A percentile compares a stretch with the other conserved stretches of the same genome.
These are phyloP conservation scores for Ophiostoma sp. DNA, from an alignment of 2,329 filamentous ascomycete species.

Conservation along the genomic window DNA sequence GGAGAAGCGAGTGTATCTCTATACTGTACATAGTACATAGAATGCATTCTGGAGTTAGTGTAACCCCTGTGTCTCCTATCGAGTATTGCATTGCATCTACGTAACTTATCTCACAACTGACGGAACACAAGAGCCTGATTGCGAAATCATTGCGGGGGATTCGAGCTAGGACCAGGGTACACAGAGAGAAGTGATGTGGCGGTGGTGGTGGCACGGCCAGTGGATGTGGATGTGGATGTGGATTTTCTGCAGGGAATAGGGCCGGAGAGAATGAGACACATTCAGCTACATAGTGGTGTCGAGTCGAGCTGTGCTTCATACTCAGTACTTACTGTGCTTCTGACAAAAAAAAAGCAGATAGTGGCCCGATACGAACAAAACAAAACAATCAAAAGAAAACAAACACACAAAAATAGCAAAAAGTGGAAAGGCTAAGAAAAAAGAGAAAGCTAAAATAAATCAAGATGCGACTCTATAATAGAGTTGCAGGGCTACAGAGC, in stretches of 20 bases:
- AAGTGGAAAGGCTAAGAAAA: not conserved
- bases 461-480: not conserved
- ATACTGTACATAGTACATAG: too few species aligned
- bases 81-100: too few species aligned
- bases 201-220: not conserved
- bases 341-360: not conserved
- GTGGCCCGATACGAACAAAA: not conserved
- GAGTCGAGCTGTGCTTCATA: not conserved
- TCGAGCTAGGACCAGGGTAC: slow-evolving; percentile 12
- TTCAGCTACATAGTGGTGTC: slow-evolving; percentile 4
- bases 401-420: not conserved
- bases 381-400: not conserved
- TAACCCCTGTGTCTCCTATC: too few species aligned
- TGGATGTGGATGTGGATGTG: not conserved
- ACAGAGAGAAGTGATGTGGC: not conserved
- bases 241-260: not conserved
- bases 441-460: not conserved
- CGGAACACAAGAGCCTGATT: not conserved
- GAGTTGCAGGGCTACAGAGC: not conserved
- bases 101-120: not conserved
- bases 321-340: too few species aligned
- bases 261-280: not conserved
- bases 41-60: not conserved
- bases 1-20: not conserved
- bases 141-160: slow-evolving; percentile 6